Percentiles rank a stretch among this genome's conserved stretches.
Evolutionary conservation across 305 asterid genomes (phyloP).

Genomic region (Fraxinus nigra): DNA sequence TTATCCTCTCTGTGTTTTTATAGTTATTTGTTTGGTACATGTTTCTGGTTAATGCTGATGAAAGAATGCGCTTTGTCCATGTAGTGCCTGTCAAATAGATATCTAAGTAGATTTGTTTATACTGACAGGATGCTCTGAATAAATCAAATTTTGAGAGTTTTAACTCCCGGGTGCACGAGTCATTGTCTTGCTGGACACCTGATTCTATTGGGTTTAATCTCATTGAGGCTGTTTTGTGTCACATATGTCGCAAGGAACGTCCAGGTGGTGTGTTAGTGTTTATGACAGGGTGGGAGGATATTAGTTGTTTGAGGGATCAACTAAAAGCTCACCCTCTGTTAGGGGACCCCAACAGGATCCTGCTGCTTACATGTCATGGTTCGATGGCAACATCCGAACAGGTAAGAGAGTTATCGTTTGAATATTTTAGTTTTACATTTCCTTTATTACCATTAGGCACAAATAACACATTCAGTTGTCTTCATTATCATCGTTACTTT

Average conservation of each 20-base stretch:
- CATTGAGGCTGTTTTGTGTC: conserved; percentile 91
- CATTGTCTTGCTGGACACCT: conserved; percentile 86
- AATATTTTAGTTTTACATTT: conserved; percentile 13
- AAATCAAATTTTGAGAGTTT: conserved; percentile 83
- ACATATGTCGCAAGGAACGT: conserved; percentile 95
- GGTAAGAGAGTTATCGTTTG: conserved; percentile 41
- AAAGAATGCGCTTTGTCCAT: conserved; percentile 13
- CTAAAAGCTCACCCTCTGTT: conserved; percentile 95
- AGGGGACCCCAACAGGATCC: conserved; percentile 96
- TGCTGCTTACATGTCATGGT: conserved; percentile 90
- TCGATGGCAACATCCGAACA: conserved; percentile 98
- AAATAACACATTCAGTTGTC: conserved; percentile 2
- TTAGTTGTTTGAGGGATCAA: conserved; percentile 94
- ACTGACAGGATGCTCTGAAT: conserved; percentile 75
- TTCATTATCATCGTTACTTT: conserved; percentile 11
- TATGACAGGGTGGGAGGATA: conserved; percentile 99
- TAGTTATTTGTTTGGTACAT: not conserved
- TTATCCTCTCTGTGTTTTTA: not conserved
- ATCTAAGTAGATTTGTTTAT: conserved; percentile 19
- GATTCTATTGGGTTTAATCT: conserved; percentile 94
- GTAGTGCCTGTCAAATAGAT: conserved; percentile 9
- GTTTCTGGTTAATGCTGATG: conserved; percentile 12
- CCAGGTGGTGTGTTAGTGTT: conserved; percentile 92
- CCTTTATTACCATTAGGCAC: conserved; percentile 7
- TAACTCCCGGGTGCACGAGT: conserved; percentile 82